Conservation (phyloP, 2,329 filamentous ascomycete genomes). For the Seiridium unicorne region DNA sequence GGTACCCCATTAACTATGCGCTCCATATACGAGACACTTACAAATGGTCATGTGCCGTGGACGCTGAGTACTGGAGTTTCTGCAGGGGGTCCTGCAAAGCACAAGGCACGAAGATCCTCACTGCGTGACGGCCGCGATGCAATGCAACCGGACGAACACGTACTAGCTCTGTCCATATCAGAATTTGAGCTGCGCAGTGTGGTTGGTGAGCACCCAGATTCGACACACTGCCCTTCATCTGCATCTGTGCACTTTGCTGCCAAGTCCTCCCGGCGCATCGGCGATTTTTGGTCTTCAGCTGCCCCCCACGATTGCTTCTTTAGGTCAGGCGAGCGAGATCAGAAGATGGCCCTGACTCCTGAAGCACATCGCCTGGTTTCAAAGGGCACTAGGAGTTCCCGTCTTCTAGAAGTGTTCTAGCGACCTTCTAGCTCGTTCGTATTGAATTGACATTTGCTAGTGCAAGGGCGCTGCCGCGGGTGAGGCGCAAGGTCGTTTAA, state of each 20-base stretch:
- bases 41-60: too few species aligned
- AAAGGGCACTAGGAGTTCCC: neutral
- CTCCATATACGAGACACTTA: too few species aligned
- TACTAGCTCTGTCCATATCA: neutral
- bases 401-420: slow-evolving; percentile 8
- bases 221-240: neutral
- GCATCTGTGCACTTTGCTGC: neutral
- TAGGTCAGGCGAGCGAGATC: slow-evolving; percentile 1
- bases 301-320: neutral
- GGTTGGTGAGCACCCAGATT: neutral
- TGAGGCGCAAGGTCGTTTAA: neutral
- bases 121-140: neutral
- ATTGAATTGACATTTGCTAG: slow-evolving; percentile 1
- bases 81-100: neutral
- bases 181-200: neutral
- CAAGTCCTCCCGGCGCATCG: neutral
- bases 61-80: too few species aligned
- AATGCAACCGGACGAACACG: neutral
- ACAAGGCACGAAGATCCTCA: neutral
- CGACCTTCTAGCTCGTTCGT: slow-evolving; percentile 5
- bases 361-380: slow-evolving; percentile 7
- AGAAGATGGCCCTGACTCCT: neutral
- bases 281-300: neutral
- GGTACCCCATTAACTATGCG: too few species aligned
- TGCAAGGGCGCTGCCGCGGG: neutral